Base-by-base conservation (phyloP, 2,329 filamentous ascomycete species). In the Colletotrichum spinosum region DNA sequence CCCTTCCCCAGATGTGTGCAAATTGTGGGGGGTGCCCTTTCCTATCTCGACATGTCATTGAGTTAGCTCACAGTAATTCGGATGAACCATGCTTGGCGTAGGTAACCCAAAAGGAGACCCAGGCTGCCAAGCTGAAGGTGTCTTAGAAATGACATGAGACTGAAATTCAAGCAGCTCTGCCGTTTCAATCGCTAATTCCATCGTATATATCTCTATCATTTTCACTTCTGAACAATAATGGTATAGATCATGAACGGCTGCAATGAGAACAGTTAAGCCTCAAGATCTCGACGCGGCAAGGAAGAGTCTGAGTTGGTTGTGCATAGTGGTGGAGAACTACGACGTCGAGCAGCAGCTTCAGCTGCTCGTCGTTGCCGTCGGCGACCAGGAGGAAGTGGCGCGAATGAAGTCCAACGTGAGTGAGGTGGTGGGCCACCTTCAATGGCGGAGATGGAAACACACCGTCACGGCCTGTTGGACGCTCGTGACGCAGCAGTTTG, bases 401-500 rank as follows among this genome's bases (percentile, higher is more conserved):
- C 44, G 17, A 49, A 33, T 44, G 11, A 52, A 53, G 37, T 13
- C 66, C 12, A 68, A 70, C 25, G 72, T 71, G 38, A 69, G 72
- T 71, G 38, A 69, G 72, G n/a, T 72, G 69, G 67, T 73, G 70
- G 42, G 72, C 70, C 45, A 55, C 76, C 49, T 78, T 77, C 69
- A 65, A 62, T 10, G 75, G 76, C 1, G 69, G 55, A 9, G 70
- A 77, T 46, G 70, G 2, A 60, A 71, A 5, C 73, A 75, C 4
- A 76, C 75, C 37, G 11, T 77, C 5, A 70, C 73, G 11, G 67
- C 76, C 4, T 57, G 71, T 15, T 77, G 73, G 72, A 72, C 74
- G 1, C 61, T 70, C 38, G 38, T 71, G 13, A 56, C 69, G 4
- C 68, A 73, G 57, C 52, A 60, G 34, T 64, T 71, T 48, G 58